These are phyloP conservation scores for Neofusicoccum ribis DNA, from an alignment of 2,329 filamentous ascomycete genomes.

Conservation along the genomic window DNA sequence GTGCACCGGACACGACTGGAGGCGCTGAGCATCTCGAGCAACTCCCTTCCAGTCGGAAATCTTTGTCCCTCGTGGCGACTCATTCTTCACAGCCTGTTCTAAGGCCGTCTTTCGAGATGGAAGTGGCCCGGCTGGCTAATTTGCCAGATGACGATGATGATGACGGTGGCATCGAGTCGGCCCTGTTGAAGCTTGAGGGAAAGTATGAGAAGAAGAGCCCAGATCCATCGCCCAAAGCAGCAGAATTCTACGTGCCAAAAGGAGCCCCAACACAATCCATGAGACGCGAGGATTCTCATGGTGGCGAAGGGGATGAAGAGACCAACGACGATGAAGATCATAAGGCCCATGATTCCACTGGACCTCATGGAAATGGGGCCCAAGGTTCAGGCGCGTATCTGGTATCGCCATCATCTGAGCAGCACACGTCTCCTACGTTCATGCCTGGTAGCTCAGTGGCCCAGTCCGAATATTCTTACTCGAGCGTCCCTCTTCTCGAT, in stretches of 20 bases:
- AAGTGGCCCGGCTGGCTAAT: slow-evolving; percentile 81
- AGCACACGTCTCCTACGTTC: slow-evolving; percentile 23
- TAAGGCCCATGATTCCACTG: not conserved
- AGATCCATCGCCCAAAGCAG: slow-evolving; percentile 2
- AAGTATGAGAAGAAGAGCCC: slow-evolving; percentile 62
- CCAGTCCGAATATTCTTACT: slow-evolving; percentile 72
- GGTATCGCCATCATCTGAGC: not conserved
- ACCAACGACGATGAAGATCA: no score
- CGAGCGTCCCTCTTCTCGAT: slow-evolving; percentile 74
- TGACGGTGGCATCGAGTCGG: slow-evolving; percentile 87
- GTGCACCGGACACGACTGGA: not conserved
- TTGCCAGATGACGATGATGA: slow-evolving; percentile 80
- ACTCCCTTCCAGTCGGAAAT: slow-evolving; percentile 26
- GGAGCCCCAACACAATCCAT: slow-evolving; percentile 3
- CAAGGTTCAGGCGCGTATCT: not conserved
- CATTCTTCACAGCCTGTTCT: slow-evolving; percentile 58
- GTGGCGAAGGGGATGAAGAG: not conserved
- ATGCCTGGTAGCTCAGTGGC: slow-evolving; percentile 41
- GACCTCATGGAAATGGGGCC: not conserved
- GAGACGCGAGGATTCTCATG: slow-evolving; percentile 16
- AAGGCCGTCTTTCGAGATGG: slow-evolving; percentile 77
- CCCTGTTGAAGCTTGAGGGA: slow-evolving; percentile 87
- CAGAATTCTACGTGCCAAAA: slow-evolving; percentile 4
- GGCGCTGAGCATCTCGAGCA: not conserved
- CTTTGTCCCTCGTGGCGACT: slow-evolving; percentile 48